Conservation (phyloP, 2,329 filamentous ascomycete species). For the Cordyceps farinosa region DNA sequence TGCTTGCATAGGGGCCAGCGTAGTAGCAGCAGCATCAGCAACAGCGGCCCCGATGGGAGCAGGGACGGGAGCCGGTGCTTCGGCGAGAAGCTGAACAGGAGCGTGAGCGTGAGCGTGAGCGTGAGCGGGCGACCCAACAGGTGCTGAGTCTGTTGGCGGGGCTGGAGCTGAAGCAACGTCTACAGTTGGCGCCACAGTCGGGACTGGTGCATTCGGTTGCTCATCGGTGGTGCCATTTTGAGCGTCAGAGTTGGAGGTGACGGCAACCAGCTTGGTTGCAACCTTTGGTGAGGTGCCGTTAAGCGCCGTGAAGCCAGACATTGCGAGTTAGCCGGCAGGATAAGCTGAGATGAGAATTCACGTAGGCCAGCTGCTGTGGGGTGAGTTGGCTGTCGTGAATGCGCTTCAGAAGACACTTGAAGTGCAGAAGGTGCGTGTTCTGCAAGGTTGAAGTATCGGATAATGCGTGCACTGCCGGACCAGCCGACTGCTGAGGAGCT, state of each 20-base stretch:
- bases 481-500: constrained; percentile 6
- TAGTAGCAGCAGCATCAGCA: constrained; percentile 21
- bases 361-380: not conserved
- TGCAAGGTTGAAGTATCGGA: not conserved
- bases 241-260: not conserved
- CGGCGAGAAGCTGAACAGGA: not conserved
- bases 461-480: not conserved
- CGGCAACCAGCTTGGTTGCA: not conserved
- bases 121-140: constrained; percentile 25
- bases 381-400: not conserved
- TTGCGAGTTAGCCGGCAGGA: constrained; percentile 24
- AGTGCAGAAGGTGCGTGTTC: not conserved
- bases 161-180: constrained; percentile 1
- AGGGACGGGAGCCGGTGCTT: not conserved
- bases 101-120: constrained; percentile 16
- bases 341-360: not conserved
- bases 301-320: constrained; percentile 52
- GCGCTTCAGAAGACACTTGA: not conserved
- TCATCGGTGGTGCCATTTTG: not conserved
- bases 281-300: constrained; percentile 47
- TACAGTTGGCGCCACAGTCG: not conserved
- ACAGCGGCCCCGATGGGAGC: not conserved
- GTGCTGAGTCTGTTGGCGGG: constrained; percentile 13
- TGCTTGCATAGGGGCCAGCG: constrained; percentile 26
- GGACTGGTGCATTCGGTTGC: not conserved